Percentiles rank a stretch among this genome's conserved stretches.
These are phyloP conservation scores for Lunularia cruciata DNA, from an alignment of 225 moss, liverwort and hornwort species.

Conservation along the genomic window DNA sequence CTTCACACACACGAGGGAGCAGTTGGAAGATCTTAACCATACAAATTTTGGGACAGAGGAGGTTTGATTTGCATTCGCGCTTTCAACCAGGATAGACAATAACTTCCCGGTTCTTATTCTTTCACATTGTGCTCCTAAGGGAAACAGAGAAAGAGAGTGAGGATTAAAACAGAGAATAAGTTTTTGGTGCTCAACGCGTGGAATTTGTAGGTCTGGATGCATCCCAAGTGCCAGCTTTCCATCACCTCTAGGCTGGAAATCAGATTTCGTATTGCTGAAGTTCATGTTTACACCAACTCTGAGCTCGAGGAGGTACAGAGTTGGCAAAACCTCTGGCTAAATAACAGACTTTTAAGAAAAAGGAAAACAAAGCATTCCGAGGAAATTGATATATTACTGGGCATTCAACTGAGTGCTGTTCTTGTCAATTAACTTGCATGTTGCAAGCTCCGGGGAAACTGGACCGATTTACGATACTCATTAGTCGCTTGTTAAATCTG, in stretches of 20 bases:
- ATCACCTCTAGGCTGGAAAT: slow-evolving; percentile 13
- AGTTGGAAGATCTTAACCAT: too few relatives aligned
- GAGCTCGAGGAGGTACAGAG: slow-evolving; percentile 12
- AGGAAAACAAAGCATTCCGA: background rate
- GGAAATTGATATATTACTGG: background rate
- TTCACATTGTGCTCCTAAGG: background rate
- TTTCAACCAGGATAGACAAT: too few relatives aligned
- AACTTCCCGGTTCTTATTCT: background rate
- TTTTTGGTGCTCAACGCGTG: slow-evolving; percentile 9
- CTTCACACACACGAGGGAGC: too few relatives aligned
- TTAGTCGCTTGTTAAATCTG: background rate
- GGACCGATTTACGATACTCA: slow-evolving; percentile 1
- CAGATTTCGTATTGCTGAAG: background rate
- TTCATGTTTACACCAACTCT: slow-evolving; percentile 18
- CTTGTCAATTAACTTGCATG: background rate
- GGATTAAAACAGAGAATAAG: slow-evolving; percentile 2
- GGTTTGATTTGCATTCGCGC: background rate
- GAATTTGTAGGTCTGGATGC: slow-evolving; percentile 19
- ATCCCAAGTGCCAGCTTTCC: slow-evolving; percentile 5
- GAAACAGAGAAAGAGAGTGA: background rate
- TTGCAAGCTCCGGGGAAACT: background rate
- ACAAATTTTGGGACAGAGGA: too few relatives aligned
- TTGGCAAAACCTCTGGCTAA: slow-evolving; percentile 17
- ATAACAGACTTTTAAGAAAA: background rate
- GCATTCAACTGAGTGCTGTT: background rate